Evolutionary conservation across 257 asterid species (phyloP), one percentile per base, ranked within the genome.

Genomic region (Solanum pimpinellifolium): DNA sequence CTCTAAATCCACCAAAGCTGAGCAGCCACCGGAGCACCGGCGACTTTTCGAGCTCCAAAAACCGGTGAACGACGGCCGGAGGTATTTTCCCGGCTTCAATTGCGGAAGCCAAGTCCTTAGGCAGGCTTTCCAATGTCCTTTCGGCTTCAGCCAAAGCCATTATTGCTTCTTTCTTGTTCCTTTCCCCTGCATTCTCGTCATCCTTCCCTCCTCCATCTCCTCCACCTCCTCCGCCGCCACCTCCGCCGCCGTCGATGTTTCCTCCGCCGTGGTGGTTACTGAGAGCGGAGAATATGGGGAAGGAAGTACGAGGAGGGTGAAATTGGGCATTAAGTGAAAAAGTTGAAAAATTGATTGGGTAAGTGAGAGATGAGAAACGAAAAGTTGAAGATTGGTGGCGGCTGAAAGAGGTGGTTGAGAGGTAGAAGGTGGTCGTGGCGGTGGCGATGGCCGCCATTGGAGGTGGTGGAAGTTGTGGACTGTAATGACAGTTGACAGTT

Each of bases 51-150:
- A 96, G 94, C 88, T 93, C 99, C 41, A 96, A 89, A 86, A 91
- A 96, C 75, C 96, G 90, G 10, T 12, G 4, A 76, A 95, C 91
- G 42, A 96, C 91, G 31, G 96, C 91, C 5, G 93, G 94, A 46
- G 98, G 99, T 86, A 96, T 93, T 87, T 92, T 93, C 23, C 99
- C 99, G 0, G 95, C 97, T 77, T 94, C 93, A 77, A 96, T 89
- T 37, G 99, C 94, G 2, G 94, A 93, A 5, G 96, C 98, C 92
- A 96, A 89, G 87, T 96, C 99, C 88, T 92, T 92, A 9, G 99
- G 98, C 86, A 96, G 89, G 91, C 92, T 95, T 25, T 96, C 99
- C 84, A 96, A 62, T 42, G 97, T 90, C 89, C 99, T 92, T 23
- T 95, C 98, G 0, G 27, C 96, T 86, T 96, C 96, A 27, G 92